Evolutionary conservation across 2,329 filamentous ascomycete genomes (phyloP), one percentile per base, ranked within the genome.

Genomic region (Fusarium liriodendri): DNA sequence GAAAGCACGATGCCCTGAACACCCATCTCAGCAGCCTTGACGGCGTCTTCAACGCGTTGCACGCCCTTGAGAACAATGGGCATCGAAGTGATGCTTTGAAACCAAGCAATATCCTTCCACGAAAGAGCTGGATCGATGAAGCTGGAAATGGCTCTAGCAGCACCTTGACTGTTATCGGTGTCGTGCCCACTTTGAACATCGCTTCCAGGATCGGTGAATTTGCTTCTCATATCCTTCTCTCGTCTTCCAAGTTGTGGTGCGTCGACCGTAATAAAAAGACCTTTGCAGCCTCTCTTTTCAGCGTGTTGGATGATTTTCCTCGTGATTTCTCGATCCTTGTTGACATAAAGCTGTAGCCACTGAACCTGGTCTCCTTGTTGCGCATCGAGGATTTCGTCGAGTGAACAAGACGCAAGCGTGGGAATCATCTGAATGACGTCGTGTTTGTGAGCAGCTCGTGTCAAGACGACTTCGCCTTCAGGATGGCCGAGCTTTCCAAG

Each of bases 241-340:
- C 97, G 89, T 50, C 96, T 91, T 42, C 97, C 96, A n/a, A 98
- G 91, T 83, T 98, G 95, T 10, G 97, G 97, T 52, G 96, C 96
- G 82, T 99, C 97, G 62, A 99, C 97, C 3, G 97, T 99, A 85
- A 99, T 98, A 87, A 98, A 98, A n/a, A 99, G 91, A 13, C 93
- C 97, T 84, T 94, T 97, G 88, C 96, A 98, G 32, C 97, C 96
- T 65, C 97, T 92, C 79, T 86, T 86, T 85, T 99, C 96, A 71
- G 97, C 97, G 83, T 98, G 95, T 84, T 95, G 83, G 54, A 99
- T 93, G 77, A 98, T 98, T 71, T 90, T 90, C 83, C 93, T 91
- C n/a, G 97, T 98, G 82, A 98, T 95, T 47, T 88, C 90, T 64
- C 96, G 92, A 85, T 98, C 93, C 83, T 97, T 96, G 89, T 98